Conservation (phyloP, 805 yeast species). For the Debaryomyces maramus region DNA sequence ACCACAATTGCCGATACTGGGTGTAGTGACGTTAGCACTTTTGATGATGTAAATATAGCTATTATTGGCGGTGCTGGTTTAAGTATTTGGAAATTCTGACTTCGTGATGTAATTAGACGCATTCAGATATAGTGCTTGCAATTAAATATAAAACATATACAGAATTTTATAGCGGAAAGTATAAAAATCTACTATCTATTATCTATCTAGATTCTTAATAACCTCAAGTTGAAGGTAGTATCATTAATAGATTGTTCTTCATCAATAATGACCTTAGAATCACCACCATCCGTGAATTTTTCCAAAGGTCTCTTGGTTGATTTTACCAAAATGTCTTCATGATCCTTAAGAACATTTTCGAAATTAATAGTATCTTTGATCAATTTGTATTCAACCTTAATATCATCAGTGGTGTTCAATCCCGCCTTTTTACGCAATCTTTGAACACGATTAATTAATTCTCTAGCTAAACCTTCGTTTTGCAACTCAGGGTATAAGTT, state of each 20-base stretch:
- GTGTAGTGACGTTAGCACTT: slow-evolving; percentile 47
- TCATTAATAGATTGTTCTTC: slow-evolving; percentile 83
- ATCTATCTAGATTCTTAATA: slow-evolving; percentile 58
- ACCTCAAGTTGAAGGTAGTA: slow-evolving; percentile 73
- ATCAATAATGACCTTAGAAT: slow-evolving; percentile 63
- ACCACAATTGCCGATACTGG: slow-evolving; percentile 94
- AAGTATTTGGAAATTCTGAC: slow-evolving; percentile 45
- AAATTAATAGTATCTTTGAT: slow-evolving; percentile 65
- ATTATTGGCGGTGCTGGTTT: slow-evolving; percentile 83
- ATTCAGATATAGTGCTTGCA: not conserved
- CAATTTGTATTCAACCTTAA: slow-evolving; percentile 76
- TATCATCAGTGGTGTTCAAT: slow-evolving; percentile 92
- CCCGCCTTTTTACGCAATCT: slow-evolving; percentile 96
- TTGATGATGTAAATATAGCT: slow-evolving; percentile 29
- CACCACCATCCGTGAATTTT: slow-evolving; percentile 43
- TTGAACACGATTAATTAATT: slow-evolving; percentile 94
- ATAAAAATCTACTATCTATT: slow-evolving; percentile 3
- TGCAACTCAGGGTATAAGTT: slow-evolving; percentile 83
- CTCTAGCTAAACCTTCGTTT: slow-evolving; percentile 95
- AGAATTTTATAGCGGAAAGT: not conserved
- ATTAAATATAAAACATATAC: not conserved
- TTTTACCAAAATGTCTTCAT: slow-evolving; percentile 70
- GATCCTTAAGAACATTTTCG: slow-evolving; percentile 58
- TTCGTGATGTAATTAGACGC: slow-evolving; percentile 1
- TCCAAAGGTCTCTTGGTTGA: slow-evolving; percentile 68